Percentiles rank a stretch among this genome's conserved stretches.
These are phyloP conservation scores for Leucocoprinus sp. DNA, from an alignment of 768 basidiomycete genomes.

Conservation along the genomic window DNA sequence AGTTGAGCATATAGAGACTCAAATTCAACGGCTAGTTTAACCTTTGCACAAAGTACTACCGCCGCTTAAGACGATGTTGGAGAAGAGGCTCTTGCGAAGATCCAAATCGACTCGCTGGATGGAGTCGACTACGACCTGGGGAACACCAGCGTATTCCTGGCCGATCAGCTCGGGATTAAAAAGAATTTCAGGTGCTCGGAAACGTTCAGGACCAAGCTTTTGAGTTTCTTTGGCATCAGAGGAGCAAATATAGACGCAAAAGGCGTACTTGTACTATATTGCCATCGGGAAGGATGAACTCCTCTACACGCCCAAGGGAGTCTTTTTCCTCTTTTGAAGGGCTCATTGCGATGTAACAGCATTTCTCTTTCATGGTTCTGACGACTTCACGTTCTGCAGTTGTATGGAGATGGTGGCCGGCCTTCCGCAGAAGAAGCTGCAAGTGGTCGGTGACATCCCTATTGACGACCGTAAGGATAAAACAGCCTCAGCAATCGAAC, in stretches of 20 bases:
- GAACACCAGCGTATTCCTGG: conserved; percentile 93
- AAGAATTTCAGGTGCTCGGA: conserved; percentile 93
- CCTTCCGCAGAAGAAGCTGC: conserved; percentile 87
- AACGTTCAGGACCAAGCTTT: conserved; percentile 90
- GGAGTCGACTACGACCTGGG: conserved; percentile 98
- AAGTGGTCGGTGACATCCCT: conserved; percentile 97
- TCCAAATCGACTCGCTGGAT: conserved; percentile 96
- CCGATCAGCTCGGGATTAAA: conserved; percentile 98
- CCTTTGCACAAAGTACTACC: conserved; percentile 95
- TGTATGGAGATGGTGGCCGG: conserved; percentile 91
- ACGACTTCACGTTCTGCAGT: conserved; percentile 97
- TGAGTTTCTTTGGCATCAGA: conserved; percentile 13
- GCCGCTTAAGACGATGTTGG: conserved; percentile 94
- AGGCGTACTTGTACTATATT: conserved; percentile 75
- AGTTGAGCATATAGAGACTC: conserved; percentile 5
- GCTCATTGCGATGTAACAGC: conserved; percentile 90
- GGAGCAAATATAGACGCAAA: conserved; percentile 9
- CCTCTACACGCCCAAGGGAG: conserved; percentile 63
- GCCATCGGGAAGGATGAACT: conserved; percentile 92
- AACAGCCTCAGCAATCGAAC: conserved; percentile 8
- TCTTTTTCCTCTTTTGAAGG: conserved; percentile 97
- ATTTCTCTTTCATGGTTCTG: conserved; percentile 96
- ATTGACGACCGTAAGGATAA: conserved; percentile 16
- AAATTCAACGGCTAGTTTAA: conserved; percentile 23
- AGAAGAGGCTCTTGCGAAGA: conserved; percentile 88